phyloP scores from a whole-genome alignment of 805 yeast species.

The Pichia exigua region DNA sequence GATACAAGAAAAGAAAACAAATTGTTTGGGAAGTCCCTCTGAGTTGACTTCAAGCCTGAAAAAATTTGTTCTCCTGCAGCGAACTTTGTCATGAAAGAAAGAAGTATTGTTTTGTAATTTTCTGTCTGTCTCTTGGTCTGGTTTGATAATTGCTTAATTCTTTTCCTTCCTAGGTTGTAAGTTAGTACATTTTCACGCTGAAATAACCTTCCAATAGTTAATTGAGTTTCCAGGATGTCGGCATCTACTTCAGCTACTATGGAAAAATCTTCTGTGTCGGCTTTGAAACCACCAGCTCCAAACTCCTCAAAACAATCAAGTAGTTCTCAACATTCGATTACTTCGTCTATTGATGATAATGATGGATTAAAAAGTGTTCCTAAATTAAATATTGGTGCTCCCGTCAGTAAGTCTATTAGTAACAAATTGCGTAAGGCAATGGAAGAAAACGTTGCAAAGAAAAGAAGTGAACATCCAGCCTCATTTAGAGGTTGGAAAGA shows the following conservation, averaged over 20 bases:
- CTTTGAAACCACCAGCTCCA: not conserved
- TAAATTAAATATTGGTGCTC: slow-evolving; percentile 17
- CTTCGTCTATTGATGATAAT: not conserved
- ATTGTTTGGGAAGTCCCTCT: too few species aligned
- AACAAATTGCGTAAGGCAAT: slow-evolving; percentile 14
- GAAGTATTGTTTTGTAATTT: not conserved
- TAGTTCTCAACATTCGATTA: not conserved
- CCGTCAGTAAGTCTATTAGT: slow-evolving; percentile 24
- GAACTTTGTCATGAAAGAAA: not conserved
- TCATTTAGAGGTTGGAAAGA: slow-evolving; percentile 92
- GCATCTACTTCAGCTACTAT: not conserved
- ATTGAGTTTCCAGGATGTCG: not conserved
- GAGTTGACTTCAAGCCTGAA: not conserved
- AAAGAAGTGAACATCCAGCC: slow-evolving; percentile 48
- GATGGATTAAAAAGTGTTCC: not conserved
- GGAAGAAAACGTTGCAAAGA: slow-evolving; percentile 14
- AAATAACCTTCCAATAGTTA: not conserved
- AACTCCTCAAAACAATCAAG: not conserved
- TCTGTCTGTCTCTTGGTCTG: not conserved
- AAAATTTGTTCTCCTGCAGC: not conserved
- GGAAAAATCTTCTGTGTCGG: not conserved
- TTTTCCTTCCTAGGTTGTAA: not conserved
- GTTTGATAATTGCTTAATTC: not conserved
- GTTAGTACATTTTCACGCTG: not conserved
- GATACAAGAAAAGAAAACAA: too few species aligned